Evolutionary conservation across 2,329 filamentous ascomycete genomes (phyloP).

Genomic region (Tolypocladium tropicale): DNA sequence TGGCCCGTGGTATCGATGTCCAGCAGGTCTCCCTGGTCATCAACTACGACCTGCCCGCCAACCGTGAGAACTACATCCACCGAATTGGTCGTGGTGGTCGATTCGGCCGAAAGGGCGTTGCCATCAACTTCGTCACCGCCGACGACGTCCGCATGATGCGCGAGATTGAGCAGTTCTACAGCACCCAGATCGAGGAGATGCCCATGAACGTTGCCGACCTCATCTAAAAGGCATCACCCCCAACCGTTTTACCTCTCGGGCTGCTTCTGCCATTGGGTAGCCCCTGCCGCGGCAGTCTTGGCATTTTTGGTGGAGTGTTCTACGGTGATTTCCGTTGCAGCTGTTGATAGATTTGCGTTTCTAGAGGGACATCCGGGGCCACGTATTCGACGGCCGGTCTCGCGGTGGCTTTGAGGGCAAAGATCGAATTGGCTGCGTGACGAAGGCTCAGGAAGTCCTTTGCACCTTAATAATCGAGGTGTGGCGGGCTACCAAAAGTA

Average conservation of each 20-base stretch:
- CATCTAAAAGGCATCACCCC: constrained; percentile 42
- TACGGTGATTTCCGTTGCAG: constrained; percentile 21
- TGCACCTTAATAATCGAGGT: constrained; percentile 26
- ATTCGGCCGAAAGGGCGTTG: constrained; percentile 99
- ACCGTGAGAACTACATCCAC: constrained; percentile 99
- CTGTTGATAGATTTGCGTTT: constrained; percentile 31
- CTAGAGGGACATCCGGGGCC: constrained; percentile 22
- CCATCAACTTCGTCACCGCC: constrained; percentile 99
- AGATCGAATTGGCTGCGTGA: constrained; percentile 23
- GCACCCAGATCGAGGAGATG: constrained; percentile 99
- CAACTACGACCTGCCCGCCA: constrained; percentile 98
- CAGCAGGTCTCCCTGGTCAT: constrained; percentile 99
- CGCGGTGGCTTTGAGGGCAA: constrained; percentile 19
- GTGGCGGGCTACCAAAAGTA: constrained; percentile 31
- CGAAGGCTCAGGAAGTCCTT: constrained; percentile 27
- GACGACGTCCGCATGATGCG: constrained; percentile 99
- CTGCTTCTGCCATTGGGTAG: constrained; percentile 11
- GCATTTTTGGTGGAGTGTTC: constrained; percentile 18
- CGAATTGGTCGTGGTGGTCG: constrained; percentile 98
- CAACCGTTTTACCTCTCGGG: constrained; percentile 12
- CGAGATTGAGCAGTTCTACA: constrained; percentile 99
- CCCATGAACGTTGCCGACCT: constrained; percentile 84
- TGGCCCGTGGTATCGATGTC: constrained; percentile 99
- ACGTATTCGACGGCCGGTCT: constrained; percentile 13
- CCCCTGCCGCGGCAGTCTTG: constrained; percentile 14